Conservation (phyloP, 257 asterid species). For the Buddleja alternifolia region DNA sequence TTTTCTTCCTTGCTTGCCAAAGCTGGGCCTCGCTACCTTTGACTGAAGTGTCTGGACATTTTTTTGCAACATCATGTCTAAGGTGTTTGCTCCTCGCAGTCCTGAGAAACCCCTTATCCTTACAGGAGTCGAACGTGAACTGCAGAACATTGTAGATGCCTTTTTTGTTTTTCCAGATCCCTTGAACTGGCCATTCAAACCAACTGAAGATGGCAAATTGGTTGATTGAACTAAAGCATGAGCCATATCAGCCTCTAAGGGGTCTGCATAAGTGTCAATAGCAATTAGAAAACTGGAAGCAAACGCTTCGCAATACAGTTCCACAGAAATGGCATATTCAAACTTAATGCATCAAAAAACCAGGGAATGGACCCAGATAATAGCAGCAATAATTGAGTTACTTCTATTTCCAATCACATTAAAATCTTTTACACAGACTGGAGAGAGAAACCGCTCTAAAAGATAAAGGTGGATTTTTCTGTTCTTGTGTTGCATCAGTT, state of each 20-base stretch:
- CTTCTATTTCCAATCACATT: neutral
- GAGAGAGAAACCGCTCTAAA: no score
- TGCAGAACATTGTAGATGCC: conserved; percentile 58
- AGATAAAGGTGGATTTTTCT: no score
- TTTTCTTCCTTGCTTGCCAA: conserved; percentile 50
- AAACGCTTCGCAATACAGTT: neutral
- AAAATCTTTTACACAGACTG: neutral
- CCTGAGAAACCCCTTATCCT: conserved; percentile 64
- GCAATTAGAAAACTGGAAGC: conserved; percentile 15
- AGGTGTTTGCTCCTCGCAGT: conserved; percentile 69
- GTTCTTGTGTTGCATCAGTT: no score
- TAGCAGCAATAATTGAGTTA: neutral
- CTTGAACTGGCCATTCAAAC: conserved; percentile 53
- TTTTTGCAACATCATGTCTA: conserved; percentile 56
- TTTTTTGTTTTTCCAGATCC: conserved; percentile 51
- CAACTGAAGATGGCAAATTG: conserved; percentile 59
- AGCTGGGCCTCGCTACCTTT: conserved; percentile 57
- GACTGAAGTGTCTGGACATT: conserved; percentile 61
- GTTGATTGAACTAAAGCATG: conserved; percentile 70
- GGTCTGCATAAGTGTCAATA: conserved; percentile 40
- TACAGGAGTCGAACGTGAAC: conserved; percentile 40
- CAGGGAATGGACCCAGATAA: neutral
- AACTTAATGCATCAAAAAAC: neutral
- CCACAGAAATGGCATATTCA: no score
- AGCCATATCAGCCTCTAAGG: conserved; percentile 62